Percentiles rank a stretch among this genome's conserved stretches.
Evolutionary conservation across 2,329 filamentous ascomycete genomes (phyloP).

Genomic region (Fusarium sp.): DNA sequence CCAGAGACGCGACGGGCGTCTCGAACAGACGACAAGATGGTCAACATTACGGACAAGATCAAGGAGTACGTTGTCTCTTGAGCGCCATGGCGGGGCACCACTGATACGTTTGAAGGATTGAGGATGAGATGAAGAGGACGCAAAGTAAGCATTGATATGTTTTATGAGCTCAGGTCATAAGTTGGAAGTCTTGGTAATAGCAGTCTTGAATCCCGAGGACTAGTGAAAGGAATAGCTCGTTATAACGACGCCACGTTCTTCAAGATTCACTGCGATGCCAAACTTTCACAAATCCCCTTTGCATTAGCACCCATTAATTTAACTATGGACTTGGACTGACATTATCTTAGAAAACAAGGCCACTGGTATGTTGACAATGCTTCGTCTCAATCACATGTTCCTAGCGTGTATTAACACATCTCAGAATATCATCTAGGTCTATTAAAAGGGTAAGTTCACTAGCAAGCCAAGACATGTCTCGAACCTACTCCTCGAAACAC

Average conservation of each 20-base stretch:
- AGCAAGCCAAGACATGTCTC: background rate
- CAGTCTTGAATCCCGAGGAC: background rate
- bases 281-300: background rate
- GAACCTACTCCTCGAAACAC: background rate
- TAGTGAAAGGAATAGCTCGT: background rate
- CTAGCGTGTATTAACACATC: constrained; percentile 29
- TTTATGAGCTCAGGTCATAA: background rate
- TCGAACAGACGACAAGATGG: constrained; percentile 72
- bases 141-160: constrained; percentile 76
- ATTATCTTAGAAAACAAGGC: constrained; percentile 90
- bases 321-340: constrained; percentile 7
- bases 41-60: constrained; percentile 99
- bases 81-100: constrained; percentile 15
- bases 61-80: constrained; percentile 79
- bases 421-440: constrained; percentile 98
- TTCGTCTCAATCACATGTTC: background rate
- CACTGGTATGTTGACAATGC: constrained; percentile 75
- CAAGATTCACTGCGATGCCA: background rate
- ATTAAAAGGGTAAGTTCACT: constrained; percentile 83
- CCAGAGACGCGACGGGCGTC: constrained; percentile 37
- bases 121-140: constrained; percentile 99
- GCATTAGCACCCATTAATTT: background rate
- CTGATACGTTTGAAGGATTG: constrained; percentile 76
- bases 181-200: background rate
- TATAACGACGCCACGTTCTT: background rate